Conservation (phyloP, 208 protist genomes). For the Trypanosoma boissoni region DNA sequence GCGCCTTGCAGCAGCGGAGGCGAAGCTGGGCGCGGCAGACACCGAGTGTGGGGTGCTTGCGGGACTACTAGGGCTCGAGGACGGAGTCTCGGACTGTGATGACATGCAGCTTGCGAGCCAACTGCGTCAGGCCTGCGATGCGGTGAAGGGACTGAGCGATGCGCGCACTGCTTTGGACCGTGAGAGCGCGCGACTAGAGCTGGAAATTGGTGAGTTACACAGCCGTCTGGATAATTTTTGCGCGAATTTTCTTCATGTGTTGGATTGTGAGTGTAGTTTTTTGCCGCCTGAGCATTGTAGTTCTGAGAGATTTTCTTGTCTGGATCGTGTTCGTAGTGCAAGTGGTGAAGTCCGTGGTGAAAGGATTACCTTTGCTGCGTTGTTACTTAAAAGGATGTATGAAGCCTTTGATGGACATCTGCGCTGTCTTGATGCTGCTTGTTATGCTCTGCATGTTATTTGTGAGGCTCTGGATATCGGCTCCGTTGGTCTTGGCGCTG, state of each 20-base stretch:
- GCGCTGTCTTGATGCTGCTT: too few species aligned
- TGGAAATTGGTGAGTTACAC: background rate
- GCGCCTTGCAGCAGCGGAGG: background rate
- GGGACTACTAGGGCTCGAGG: slow-evolving; percentile 2
- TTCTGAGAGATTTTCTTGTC: background rate
- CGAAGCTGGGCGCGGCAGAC: background rate
- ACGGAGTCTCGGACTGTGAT: background rate
- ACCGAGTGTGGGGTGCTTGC: slow-evolving; percentile 1
- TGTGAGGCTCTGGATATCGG: too few species aligned
- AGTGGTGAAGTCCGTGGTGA: too few species aligned
- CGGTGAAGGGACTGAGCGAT: slow-evolving; percentile 1
- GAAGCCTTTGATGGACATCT: too few species aligned
- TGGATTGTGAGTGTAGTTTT: background rate
- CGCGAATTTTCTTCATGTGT: background rate
- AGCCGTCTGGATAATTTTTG: background rate
- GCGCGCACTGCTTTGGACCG: background rate
- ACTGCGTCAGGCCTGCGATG: background rate
- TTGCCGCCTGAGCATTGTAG: background rate
- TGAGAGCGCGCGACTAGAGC: slow-evolving; percentile 1
- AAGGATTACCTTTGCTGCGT: too few species aligned
- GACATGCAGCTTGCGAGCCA: background rate
- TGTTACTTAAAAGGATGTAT: too few species aligned
- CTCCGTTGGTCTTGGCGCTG: too few species aligned
- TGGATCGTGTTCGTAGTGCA: too few species aligned
- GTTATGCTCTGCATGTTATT: too few species aligned